Percentiles rank a stretch among this genome's conserved stretches.
These are phyloP conservation scores for Euptelea pleiosperma DNA, from an alignment of 164 flowering plant species.

Conservation along the genomic window DNA sequence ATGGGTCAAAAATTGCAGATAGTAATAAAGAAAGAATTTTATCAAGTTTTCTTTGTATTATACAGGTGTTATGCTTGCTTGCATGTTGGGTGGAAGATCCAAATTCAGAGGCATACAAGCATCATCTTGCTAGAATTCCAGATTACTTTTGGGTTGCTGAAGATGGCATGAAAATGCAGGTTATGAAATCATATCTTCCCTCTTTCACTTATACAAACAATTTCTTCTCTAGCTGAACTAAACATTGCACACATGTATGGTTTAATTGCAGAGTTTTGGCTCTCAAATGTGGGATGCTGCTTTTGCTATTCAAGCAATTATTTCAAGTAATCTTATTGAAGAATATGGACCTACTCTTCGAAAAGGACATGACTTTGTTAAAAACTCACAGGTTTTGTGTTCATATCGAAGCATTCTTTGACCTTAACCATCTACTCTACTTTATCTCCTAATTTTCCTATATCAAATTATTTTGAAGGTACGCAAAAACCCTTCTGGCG, in stretches of 20 bases:
- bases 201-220: not conserved
- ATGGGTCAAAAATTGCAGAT: too few species aligned
- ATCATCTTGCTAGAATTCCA: constrained; percentile 36
- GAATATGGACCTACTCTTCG: constrained; percentile 28
- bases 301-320: constrained; percentile 41
- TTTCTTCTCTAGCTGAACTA: not conserved
- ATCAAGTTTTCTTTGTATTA: not conserved
- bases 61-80: constrained; percentile 33
- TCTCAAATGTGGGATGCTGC: constrained; percentile 45
- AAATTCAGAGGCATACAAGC: constrained; percentile 40
- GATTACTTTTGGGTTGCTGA: constrained; percentile 52
- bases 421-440: too few species aligned
- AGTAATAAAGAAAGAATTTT: not conserved
- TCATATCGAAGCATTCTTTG: too few species aligned
- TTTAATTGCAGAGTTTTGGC: constrained; percentile 21
- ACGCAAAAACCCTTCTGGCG: constrained; percentile 52
- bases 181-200: constrained; percentile 7
- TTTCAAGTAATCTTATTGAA: constrained; percentile 28
- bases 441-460: too few species aligned
- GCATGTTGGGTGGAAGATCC: constrained; percentile 61
- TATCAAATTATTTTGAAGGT: constrained; percentile 39
- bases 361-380: constrained; percentile 37
- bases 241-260: not conserved
- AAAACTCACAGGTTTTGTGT: constrained; percentile 40
- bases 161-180: constrained; percentile 50